Base-by-base conservation (phyloP, 2,329 filamentous ascomycete genomes). In the Tolypocladium nubicola region DNA sequence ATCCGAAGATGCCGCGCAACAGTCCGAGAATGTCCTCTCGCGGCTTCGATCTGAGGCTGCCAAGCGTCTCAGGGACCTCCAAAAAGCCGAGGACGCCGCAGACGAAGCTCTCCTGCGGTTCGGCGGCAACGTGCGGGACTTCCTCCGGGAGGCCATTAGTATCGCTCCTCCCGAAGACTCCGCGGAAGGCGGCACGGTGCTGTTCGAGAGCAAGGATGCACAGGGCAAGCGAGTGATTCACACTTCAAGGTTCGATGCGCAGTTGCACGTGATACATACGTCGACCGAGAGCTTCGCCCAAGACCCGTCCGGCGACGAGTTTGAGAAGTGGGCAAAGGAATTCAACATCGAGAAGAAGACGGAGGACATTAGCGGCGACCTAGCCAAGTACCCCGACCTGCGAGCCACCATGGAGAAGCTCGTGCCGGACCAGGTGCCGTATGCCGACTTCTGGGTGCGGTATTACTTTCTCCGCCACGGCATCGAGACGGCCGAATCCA, bases 401-500 rank as follows among this genome's bases (percentile, higher is more conserved):
- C 80, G 92, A 64, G 74, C 80, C 33, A 91, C 91, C 0, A 97
- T 99, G 93, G 94, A 97, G 80, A 91, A 88, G 75, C 76, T 96
- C 57, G 94, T 99, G n/a, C 94, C 94, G 1, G 91, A 92, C 71
- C 83, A 84, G 64, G 89, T 97, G n/a, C 82, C 92, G 39, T 99
- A 99, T 67, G 81, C 78, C 55, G 83, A 88, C 55, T 99, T 99
- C 70, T 99, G 94, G 93, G 88, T 83, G 69, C 82, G 94, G 57
- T 99, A 99, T 73, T 97, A 97, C 71, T 99, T 96, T 76, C 75
- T 97, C 61, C 82, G 93, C 66, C 88, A 95, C 67, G 90, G 94
- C 19, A 88, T 99, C 61, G 93, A 97, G 76, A 92, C 89, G 33
- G 92, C 96, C 58, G 94, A 99, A 75, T 86, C 88, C 66, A 85